phyloP scores from a whole-genome alignment of 129 eudicot species.

The Tagetes patula region DNA sequence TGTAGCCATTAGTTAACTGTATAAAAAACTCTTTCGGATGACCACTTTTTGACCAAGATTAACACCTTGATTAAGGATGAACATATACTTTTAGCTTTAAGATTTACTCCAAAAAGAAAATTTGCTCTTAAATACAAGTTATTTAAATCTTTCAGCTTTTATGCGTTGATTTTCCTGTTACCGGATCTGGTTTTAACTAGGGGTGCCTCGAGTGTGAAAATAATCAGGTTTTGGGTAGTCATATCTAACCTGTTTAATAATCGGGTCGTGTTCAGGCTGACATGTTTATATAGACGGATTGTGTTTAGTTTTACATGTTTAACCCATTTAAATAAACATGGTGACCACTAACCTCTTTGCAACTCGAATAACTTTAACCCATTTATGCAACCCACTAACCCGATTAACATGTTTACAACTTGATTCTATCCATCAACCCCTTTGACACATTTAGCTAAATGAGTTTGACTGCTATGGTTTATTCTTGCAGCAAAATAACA shows the following conservation, averaged over 20 bases:
- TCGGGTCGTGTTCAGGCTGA: no score
- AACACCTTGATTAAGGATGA: background rate
- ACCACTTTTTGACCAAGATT: conserved; percentile 10
- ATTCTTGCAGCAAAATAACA: background rate
- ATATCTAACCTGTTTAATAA: no score
- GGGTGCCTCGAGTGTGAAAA: background rate
- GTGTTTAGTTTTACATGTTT: no score
- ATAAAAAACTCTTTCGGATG: conserved; percentile 14
- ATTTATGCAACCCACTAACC: no score
- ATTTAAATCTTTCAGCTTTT: conserved; percentile 2
- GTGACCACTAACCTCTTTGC: no score
- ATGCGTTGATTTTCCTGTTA: background rate
- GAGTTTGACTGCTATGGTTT: background rate
- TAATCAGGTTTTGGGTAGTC: no score
- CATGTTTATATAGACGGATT: no score
- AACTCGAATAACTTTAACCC: no score
- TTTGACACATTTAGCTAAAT: no score
- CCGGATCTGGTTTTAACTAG: background rate
- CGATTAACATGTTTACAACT: no score
- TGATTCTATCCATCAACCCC: no score
- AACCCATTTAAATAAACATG: no score
- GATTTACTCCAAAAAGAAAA: background rate
- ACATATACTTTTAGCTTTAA: background rate
- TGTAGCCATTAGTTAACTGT: background rate
- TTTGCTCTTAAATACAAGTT: background rate